Evolutionary conservation across 129 eudicot species (phyloP).

Genomic region (Tanacetum coccineum): DNA sequence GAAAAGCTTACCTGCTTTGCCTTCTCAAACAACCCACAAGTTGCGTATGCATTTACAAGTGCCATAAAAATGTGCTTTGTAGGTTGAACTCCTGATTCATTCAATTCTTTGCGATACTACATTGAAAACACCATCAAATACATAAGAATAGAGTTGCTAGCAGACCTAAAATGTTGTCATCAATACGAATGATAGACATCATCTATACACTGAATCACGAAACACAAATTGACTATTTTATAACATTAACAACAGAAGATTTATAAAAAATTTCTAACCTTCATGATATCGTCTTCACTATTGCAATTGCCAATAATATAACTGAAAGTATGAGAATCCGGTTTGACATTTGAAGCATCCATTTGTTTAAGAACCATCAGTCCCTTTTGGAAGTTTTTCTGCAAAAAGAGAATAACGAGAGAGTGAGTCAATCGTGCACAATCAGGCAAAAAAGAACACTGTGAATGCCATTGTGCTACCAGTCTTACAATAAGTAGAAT

Average conservation of each 20-base stretch:
- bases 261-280: constrained; percentile 33
- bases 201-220: constrained; percentile 2
- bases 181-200: neutral
- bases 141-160: constrained; percentile 10
- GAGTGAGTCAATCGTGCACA: constrained; percentile 22
- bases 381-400: constrained; percentile 58
- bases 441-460: constrained; percentile 3
- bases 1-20: constrained; percentile 64
- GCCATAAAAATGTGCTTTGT: constrained; percentile 75
- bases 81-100: constrained; percentile 39
- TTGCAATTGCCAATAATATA: constrained; percentile 60
- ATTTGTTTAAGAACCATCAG: constrained; percentile 72
- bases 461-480: constrained; percentile 5
- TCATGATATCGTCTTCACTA: constrained; percentile 54
- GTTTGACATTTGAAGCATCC: constrained; percentile 63
- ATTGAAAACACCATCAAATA: constrained; percentile 21
- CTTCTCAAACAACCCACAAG: constrained; percentile 72
- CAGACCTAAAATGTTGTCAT: neutral
- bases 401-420: constrained; percentile 31
- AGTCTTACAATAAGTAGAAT: constrained; percentile 14
- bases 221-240: neutral
- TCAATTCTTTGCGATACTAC: constrained; percentile 52
- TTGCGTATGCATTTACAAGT: constrained; percentile 80
- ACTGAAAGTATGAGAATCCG: constrained; percentile 78
- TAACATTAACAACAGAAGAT: neutral